phyloP scores from a whole-genome alignment of 305 asterid genomes.

The Fraxinus greggii region DNA sequence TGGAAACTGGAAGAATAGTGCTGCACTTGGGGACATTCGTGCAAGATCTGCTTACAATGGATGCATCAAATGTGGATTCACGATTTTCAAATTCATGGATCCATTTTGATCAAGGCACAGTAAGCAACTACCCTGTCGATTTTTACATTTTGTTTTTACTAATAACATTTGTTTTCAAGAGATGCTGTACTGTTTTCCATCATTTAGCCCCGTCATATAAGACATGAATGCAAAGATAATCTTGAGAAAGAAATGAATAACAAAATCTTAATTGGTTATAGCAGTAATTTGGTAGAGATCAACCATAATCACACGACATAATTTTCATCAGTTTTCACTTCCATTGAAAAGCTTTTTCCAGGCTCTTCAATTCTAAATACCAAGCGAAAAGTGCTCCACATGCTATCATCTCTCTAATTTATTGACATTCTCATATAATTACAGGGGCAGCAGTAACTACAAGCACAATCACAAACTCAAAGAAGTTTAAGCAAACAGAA shows the following conservation, averaged over 20 bases:
- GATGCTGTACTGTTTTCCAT: background rate
- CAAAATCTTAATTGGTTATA: background rate
- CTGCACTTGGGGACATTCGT: background rate
- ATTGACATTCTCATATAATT: constrained; percentile 21
- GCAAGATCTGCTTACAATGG: background rate
- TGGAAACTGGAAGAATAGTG: background rate
- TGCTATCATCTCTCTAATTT: constrained; percentile 28
- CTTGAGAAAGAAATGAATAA: background rate
- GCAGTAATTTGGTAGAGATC: background rate
- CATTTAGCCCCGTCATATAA: background rate
- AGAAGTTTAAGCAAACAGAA: constrained; percentile 65
- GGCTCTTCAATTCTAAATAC: constrained; percentile 14
- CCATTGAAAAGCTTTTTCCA: background rate
- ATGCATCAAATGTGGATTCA: background rate
- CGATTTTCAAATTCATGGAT: background rate
- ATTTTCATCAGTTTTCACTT: background rate
- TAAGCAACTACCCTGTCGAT: background rate
- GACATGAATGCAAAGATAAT: background rate
- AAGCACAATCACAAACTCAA: background rate
- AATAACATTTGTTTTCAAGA: background rate
- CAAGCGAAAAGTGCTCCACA: constrained; percentile 29
- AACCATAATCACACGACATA: background rate
- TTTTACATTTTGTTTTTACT: background rate
- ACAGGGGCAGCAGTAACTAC: constrained; percentile 13
- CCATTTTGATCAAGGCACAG: background rate